A percentile compares a stretch with the other conserved stretches of the same genome.
phyloP scores from a whole-genome alignment of 345 rosid species.

The Eucalyptus regnans region DNA sequence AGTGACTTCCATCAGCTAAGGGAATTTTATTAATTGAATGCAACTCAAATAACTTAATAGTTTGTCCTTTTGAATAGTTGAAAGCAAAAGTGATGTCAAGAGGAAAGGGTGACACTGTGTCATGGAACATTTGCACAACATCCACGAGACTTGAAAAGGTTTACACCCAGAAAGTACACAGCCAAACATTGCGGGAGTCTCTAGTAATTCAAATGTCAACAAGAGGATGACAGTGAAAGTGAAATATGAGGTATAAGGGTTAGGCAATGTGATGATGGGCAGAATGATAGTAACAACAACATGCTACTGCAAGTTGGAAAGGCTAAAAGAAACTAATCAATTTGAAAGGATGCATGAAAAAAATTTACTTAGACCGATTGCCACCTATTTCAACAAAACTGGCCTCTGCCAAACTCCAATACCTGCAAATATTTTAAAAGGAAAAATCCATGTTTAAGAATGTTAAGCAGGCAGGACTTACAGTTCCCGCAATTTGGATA shows the following conservation, averaged over 20 bases:
- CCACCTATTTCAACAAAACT: neutral
- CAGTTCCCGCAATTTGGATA: neutral
- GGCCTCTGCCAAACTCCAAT: neutral
- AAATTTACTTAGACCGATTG: neutral
- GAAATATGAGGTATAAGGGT: neutral
- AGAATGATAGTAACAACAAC: neutral
- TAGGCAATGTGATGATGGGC: neutral
- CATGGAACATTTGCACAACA: neutral
- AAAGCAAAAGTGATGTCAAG: neutral
- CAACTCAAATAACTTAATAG: neutral
- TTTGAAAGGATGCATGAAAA: neutral
- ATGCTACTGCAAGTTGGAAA: neutral
- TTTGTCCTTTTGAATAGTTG: neutral
- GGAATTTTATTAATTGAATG: neutral
- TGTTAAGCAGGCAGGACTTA: neutral
- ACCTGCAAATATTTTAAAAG: neutral
- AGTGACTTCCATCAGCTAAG: neutral
- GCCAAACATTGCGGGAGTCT: neutral
- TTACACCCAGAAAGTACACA: neutral
- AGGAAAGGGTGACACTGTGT: neutral
- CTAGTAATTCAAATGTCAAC: neutral
- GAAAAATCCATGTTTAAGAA: neutral
- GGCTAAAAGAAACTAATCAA: neutral
- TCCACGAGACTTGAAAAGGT: neutral
- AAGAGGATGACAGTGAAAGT: neutral